phyloP scores from a whole-genome alignment of 768 basidiomycete species.

The Hygrophorus pudorinus region DNA sequence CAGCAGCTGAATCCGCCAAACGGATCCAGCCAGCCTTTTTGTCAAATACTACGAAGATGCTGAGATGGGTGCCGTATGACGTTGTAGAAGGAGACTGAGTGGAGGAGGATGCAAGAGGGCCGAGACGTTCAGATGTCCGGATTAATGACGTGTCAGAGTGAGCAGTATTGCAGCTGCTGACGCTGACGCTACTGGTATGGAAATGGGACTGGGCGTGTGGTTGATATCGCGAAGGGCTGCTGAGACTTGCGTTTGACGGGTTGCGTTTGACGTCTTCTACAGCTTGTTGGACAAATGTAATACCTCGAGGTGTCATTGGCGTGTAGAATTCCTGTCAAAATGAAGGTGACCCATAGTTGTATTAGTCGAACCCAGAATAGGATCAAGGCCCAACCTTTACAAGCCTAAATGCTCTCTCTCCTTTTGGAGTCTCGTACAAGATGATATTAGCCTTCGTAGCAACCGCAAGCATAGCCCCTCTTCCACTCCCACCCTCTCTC shows the following conservation, averaged over 20 bases:
- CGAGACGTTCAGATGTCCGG: constrained; percentile 21
- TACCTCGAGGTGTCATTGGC: constrained; percentile 53
- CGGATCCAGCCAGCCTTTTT: constrained; percentile 84
- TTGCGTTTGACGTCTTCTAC: constrained; percentile 42
- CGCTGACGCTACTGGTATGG: background rate
- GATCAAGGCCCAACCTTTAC: constrained; percentile 46
- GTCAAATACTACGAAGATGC: constrained; percentile 77
- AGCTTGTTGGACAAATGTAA: constrained; percentile 63
- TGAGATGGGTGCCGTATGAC: constrained; percentile 58
- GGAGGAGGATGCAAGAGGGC: constrained; percentile 23
- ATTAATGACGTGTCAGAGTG: constrained; percentile 19
- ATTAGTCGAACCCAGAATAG: background rate
- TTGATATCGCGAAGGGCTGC: background rate
- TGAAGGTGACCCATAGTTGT: constrained; percentile 1
- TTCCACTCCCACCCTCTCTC: constrained; percentile 42
- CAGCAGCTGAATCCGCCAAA: constrained; percentile 68
- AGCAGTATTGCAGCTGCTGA: constrained; percentile 20
- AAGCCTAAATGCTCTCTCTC: constrained; percentile 75
- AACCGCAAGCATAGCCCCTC: constrained; percentile 57
- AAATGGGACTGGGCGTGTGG: constrained; percentile 14
- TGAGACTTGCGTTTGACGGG: constrained; percentile 26
- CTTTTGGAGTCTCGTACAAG: constrained; percentile 73
- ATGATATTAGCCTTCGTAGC: constrained; percentile 66
- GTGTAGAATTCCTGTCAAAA: constrained; percentile 69
- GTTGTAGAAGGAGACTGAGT: constrained; percentile 18